These are phyloP conservation scores for Athelia psychrophila DNA, from an alignment of 1,284 basidiomycete genomes.

Conservation along the genomic window DNA sequence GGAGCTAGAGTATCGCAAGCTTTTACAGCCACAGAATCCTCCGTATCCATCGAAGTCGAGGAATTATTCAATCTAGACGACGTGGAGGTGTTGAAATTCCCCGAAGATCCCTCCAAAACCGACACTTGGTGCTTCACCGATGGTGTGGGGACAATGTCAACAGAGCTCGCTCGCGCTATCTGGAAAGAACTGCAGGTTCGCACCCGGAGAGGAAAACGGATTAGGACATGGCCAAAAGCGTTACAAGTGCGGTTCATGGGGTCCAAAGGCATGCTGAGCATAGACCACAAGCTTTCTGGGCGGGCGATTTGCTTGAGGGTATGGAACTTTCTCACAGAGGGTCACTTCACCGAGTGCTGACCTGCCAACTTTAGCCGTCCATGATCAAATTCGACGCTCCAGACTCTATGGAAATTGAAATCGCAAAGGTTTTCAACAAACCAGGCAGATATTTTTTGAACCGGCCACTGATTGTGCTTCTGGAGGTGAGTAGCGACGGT, in stretches of 20 bases:
- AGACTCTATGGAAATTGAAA: slow-evolving; percentile 50
- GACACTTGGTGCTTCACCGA: slow-evolving; percentile 56
- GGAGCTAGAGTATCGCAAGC: slow-evolving; percentile 70
- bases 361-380: slow-evolving; percentile 26
- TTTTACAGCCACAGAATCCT: slow-evolving; percentile 68
- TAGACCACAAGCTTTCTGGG: slow-evolving; percentile 48
- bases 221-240: slow-evolving; percentile 39
- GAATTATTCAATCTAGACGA: slow-evolving; percentile 47
- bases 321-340: no score
- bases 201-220: slow-evolving; percentile 33
- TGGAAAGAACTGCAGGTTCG: slow-evolving; percentile 39
- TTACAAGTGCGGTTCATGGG: slow-evolving; percentile 62
- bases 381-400: slow-evolving; percentile 66
- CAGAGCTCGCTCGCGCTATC: slow-evolving; percentile 51
- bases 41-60: slow-evolving; percentile 48
- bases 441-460: slow-evolving; percentile 63
- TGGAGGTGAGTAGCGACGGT: slow-evolving; percentile 36
- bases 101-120: slow-evolving; percentile 1
- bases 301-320: slow-evolving; percentile 42
- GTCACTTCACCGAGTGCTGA: no score
- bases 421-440: slow-evolving; percentile 60
- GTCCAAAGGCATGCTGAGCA: slow-evolving; percentile 60
- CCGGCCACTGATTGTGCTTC: slow-evolving; percentile 67
- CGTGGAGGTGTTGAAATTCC: slow-evolving; percentile 27
- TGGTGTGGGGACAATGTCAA: slow-evolving; percentile 67